Base-by-base conservation (phyloP, 805 yeast genomes). In the Hanseniaspora nectarophila region DNA sequence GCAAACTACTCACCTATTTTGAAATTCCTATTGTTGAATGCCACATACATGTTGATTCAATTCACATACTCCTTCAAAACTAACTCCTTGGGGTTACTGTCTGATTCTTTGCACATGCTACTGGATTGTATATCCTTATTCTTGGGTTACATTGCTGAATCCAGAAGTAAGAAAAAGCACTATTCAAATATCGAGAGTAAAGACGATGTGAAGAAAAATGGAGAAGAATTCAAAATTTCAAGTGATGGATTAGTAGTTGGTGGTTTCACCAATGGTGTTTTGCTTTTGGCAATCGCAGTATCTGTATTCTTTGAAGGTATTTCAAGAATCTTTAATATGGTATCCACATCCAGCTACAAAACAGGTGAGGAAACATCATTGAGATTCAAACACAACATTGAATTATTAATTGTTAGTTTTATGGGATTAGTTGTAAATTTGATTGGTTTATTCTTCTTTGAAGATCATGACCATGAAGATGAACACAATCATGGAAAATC, bases 61-160 rank as follows among this genome's bases (percentile, higher is more conserved):
- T 73, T 92, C 57, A 68, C 92, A 9, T 92, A 92, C 64, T 89
- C 97, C 0, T 83, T 92, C 67, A 74, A 95, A 56, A 88, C 97
- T 1, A 89, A 85, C 61, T 90, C 97, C 0, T 70, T 92, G 43
- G 97, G 98, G 10, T 71, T 92, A 23, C 66, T 92, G 49, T 87
- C 96, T 18, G 99, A 92, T 62, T 87, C 96, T 1, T 73, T 92
- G 49, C 99, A 92, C 66, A 92, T 92, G 99, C 84, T 95, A 2
- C 72, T 92, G 53, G 99, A 92, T 66, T 92, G 98, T 64, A 75
- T 87, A 0, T 94, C 97, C 0, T 70, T 92, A 52, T 79, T 92
- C 2, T 75, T 92, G 29, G 99, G 99, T 0, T 70, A 92, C 2
- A 73, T 90, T 24, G 98, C 99, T 0, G 85, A 94, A 21, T 74